Percentiles rank a stretch among this genome's conserved stretches.
These are phyloP conservation scores for Spergularia bocconei DNA, from an alignment of 148 eudicot species.

Conservation along the genomic window DNA sequence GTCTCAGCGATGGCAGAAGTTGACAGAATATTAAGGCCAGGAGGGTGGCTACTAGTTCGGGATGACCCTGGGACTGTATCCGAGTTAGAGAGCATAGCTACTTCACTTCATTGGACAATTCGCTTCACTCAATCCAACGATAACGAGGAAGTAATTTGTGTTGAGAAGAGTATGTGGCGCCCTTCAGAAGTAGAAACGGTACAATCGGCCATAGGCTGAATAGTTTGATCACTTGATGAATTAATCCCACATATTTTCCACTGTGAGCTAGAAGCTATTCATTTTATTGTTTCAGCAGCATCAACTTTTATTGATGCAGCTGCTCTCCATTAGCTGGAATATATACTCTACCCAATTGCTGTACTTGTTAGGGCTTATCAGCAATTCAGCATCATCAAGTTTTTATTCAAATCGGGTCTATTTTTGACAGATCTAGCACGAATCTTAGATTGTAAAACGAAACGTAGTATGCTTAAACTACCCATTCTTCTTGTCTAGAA, in stretches of 20 bases:
- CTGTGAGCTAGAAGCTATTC: not conserved
- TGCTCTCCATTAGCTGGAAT: not conserved
- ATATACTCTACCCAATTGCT: not conserved
- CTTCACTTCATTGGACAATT: slow-evolving; percentile 60
- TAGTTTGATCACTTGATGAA: slow-evolving; percentile 6
- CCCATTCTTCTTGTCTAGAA: too few relatives aligned
- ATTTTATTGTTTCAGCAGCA: slow-evolving; percentile 14
- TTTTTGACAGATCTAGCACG: not conserved
- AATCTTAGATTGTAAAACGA: not conserved
- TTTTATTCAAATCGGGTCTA: not conserved
- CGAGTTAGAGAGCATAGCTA: slow-evolving; percentile 55
- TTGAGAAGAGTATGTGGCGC: slow-evolving; percentile 62
- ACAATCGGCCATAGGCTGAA: slow-evolving; percentile 37
- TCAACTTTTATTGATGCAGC: slow-evolving; percentile 18
- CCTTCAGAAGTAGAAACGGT: slow-evolving; percentile 55
- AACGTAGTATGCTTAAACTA: too few relatives aligned
- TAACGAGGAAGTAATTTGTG: slow-evolving; percentile 47
- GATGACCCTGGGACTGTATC: slow-evolving; percentile 45
- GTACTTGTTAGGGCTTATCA: not conserved
- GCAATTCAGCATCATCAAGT: too few relatives aligned
- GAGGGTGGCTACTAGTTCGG: slow-evolving; percentile 49
- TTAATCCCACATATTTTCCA: not conserved
- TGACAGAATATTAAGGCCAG: slow-evolving; percentile 66
- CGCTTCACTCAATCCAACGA: slow-evolving; percentile 39
- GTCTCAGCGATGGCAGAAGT: slow-evolving; percentile 57